Base-by-base conservation (phyloP, 768 basidiomycete species). In the Amanita phalloides region DNA sequence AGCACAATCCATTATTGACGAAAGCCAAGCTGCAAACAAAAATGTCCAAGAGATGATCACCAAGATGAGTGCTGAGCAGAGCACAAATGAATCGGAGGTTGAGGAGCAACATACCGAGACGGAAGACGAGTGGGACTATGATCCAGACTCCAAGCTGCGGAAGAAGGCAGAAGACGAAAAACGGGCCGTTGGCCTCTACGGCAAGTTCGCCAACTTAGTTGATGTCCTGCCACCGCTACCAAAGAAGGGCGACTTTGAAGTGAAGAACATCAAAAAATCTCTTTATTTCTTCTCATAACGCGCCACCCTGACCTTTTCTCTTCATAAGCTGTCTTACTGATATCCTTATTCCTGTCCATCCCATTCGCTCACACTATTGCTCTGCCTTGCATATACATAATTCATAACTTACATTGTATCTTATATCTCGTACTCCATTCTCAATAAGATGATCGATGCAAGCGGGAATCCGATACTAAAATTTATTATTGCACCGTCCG, bases 201-300 rank as follows among this genome's bases (percentile, higher is more conserved):
- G 74, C 69, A 82, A 79, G 71, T 92, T 91, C 62, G 77, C 96
- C 49, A 73, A 80, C 57, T 66, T 98, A 41, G 66, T 71, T 30
- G 84, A 89, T 58, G 57, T 94, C 57, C 65, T 97, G 17, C 93
- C 93, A 0, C 84, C 82, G 0, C 65, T 92, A 20, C 95, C 95
- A 0, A 63, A 78, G 66, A 90, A 89, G 70, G 95, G 95, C 50
- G 71, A 72, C 52, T 96, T 98, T 64, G 78, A 89, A 57, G 90
- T 98, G 55, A 73, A 79, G 59, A 73, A 72, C 54, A 93, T 97
- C 68, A 85, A 85, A 64, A 67, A 80, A 53, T 90, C 86, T 39
- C 73, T 75, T 35, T 98, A 97, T 68, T 98, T 98, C 78, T 98
- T 97, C 76, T 94, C 93, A 39, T 96, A 38, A 30, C 28, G 13